Percentiles rank a stretch among this genome's conserved stretches.
These are phyloP conservation scores for Cicer cuneatum DNA, from an alignment of 306 rosid species.

Conservation along the genomic window DNA sequence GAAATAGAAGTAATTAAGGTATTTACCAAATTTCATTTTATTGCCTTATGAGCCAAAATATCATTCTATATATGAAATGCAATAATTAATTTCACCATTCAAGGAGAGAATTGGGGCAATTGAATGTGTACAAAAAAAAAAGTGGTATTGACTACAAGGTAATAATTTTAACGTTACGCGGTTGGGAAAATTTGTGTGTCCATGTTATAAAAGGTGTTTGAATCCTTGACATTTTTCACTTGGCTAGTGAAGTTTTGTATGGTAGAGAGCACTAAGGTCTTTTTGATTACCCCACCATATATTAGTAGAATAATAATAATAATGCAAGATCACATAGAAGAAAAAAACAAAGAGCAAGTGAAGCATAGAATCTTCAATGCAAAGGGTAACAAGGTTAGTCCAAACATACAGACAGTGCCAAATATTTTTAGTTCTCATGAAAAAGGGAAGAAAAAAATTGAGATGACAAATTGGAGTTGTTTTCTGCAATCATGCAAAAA, in stretches of 20 bases:
- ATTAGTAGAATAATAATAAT: conserved; percentile 9
- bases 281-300: background rate
- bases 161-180: conserved; percentile 8
- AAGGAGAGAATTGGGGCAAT: conserved; percentile 26
- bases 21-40: background rate
- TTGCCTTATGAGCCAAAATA: background rate
- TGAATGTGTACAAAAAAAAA: conserved; percentile 22
- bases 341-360: conserved; percentile 15
- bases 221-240: conserved; percentile 27
- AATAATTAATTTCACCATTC: conserved; percentile 24
- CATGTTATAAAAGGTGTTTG: conserved; percentile 36
- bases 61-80: background rate
- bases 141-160: conserved; percentile 36
- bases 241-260: background rate
- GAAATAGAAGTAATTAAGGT: too few species aligned
- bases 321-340: conserved; percentile 6
- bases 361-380: conserved; percentile 42
- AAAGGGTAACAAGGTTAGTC: conserved; percentile 40
- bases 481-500: conserved; percentile 29
- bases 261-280: background rate
- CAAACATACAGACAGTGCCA: conserved; percentile 41
- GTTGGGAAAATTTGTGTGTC: conserved; percentile 16
- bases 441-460: conserved; percentile 22
- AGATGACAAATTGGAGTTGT: conserved; percentile 25
- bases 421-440: conserved; percentile 38